A percentile compares a stretch with the other conserved stretches of the same genome.
Conservation (phyloP, 2,329 filamentous ascomycete species). For the Claviceps citrina region DNA sequence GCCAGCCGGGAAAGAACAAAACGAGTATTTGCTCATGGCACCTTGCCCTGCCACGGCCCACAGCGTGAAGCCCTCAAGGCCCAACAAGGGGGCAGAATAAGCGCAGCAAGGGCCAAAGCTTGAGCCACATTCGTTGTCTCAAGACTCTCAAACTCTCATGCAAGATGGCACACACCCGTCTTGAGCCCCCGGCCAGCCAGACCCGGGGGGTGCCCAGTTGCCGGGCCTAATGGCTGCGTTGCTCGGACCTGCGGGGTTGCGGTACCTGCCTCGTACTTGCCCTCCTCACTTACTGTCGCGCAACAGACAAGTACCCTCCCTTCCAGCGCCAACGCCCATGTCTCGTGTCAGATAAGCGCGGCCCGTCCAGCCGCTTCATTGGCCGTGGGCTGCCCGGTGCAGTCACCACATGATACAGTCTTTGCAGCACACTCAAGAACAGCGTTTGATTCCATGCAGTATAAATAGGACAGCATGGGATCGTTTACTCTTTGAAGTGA, state of each 20-base stretch:
- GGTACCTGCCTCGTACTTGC: background rate
- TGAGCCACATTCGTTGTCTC: background rate
- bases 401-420: background rate
- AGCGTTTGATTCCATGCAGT: too few relatives aligned
- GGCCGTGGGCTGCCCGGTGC: too few relatives aligned
- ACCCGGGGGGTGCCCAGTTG: background rate
- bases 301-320: background rate
- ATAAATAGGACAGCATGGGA: too few relatives aligned
- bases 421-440: background rate
- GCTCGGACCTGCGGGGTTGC: background rate
- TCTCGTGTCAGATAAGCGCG: slow-evolving; percentile 10
- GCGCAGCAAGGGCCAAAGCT: background rate
- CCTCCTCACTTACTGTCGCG: too few relatives aligned
- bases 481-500: too few relatives aligned
- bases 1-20: too few relatives aligned
- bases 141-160: too few relatives aligned
- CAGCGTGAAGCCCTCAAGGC: too few relatives aligned
- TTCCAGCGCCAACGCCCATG: background rate
- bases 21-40: too few relatives aligned
- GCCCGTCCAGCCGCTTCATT: too few relatives aligned
- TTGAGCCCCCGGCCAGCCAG: background rate
- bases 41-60: too few relatives aligned
- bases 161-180: slow-evolving; percentile 5
- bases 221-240: slow-evolving; percentile 1
- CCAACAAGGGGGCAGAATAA: too few relatives aligned